Conservation (phyloP, 345 rosid species). For the Eucalyptus cladocalyx region DNA sequence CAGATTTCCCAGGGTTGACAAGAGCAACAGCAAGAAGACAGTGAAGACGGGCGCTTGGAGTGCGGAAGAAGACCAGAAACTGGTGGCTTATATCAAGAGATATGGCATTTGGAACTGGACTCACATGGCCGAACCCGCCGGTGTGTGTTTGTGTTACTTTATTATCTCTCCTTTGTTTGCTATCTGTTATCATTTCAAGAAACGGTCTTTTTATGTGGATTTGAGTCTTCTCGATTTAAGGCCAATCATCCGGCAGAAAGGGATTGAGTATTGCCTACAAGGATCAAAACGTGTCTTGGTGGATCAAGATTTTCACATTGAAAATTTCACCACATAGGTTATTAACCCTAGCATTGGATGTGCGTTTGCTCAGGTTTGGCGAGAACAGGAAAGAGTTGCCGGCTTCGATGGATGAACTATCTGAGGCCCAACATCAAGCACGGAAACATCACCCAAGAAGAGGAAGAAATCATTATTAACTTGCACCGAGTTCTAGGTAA, state of each 20-base stretch:
- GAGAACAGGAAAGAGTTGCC: slow-evolving; percentile 7
- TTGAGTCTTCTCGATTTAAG: neutral
- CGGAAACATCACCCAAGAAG: slow-evolving; percentile 2
- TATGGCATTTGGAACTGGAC: slow-evolving; percentile 5
- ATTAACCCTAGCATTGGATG: neutral
- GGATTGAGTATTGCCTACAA: neutral
- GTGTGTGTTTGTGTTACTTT: too few species aligned
- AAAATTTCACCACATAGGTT: neutral
- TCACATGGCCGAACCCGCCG: neutral
- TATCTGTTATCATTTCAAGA: neutral
- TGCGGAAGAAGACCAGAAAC: neutral
- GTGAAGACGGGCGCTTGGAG: neutral
- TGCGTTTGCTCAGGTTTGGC: neutral
- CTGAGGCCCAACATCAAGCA: slow-evolving; percentile 1
- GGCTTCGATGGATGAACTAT: slow-evolving; percentile 15
- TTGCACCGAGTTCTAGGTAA: neutral
- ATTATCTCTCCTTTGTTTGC: too few species aligned
- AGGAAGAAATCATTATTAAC: neutral
- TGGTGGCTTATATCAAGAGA: neutral
- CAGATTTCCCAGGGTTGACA: neutral
- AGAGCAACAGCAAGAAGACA: neutral
- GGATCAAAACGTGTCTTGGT: neutral
- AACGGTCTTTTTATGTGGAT: neutral
- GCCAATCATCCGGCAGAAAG: neutral
- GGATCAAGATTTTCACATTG: neutral